Base-by-base conservation (phyloP, 371 early-diverging fungal species). In the Basidiobolus heterosporus region DNA sequence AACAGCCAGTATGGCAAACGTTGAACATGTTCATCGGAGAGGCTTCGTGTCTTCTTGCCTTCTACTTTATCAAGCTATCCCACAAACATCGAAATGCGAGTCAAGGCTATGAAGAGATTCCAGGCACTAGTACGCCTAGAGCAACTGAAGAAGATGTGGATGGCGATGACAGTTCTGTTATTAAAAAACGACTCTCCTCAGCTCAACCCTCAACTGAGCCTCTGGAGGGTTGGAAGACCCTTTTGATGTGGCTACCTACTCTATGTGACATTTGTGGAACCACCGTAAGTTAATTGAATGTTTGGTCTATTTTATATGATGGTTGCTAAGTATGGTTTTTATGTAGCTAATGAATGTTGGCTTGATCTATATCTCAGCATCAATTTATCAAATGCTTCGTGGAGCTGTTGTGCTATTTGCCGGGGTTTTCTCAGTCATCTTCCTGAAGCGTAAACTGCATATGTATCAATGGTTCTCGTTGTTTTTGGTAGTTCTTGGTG, bases 1-100 rank as follows among this genome's bases (percentile, higher is more conserved):
- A 91, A 61, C 96, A 95, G 62, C 96, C 96, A n/a, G 69, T 91
- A 14, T 91, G 85, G 88, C 93, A 95, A 71, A 91, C 92, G 1
- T 64, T 91, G 44, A 90, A 80, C 54, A 95, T 95, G 96, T 95
- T 93, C 65, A 62, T 88, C 38, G 96, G 96, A 46, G 96, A 95
- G 60, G 66, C 77, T 38, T 54, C 79, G 18, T 88, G 89, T 52
- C 65, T 85, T 17, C 45, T 75, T 3, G 74, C 71, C 22, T 67
- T 30, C 30, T 30, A 30, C 30, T 30, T 30, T 30, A 30, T 30
- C 30, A 3, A 30, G 30, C 30, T 30, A 30, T 30, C 30, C 5
- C 3, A 30, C 30, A 30, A 9, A 30, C 30, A 9, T 9, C 30
- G 30, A 3, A 30, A 30, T 30, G 30, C 30, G 3, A 30, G 9